These are phyloP conservation scores for Talaromyces sp. DNA, from an alignment of 2,329 filamentous ascomycete species.

Conservation along the genomic window DNA sequence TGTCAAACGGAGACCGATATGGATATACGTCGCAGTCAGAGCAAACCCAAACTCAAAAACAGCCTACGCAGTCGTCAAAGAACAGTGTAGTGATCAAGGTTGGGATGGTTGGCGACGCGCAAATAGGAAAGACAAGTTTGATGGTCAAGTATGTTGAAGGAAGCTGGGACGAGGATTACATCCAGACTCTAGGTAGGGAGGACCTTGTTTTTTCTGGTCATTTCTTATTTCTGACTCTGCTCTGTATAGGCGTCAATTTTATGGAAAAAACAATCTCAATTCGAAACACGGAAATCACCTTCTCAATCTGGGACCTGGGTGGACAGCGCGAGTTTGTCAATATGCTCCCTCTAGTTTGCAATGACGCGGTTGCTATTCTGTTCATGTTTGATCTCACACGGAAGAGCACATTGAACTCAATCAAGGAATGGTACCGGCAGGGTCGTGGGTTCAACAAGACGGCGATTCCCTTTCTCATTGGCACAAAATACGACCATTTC, in stretches of 20 bases:
- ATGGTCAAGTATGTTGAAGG: conserved; percentile 99
- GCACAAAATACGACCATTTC: conserved; percentile 98
- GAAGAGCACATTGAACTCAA: conserved; percentile 97
- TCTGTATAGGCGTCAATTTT: conserved; percentile 77
- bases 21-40: conserved; percentile 47
- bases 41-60: conserved; percentile 39
- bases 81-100: conserved; percentile 94
- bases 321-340: conserved; percentile 99
- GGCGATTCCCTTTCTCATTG: conserved; percentile 94
- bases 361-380: conserved; percentile 94
- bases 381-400: conserved; percentile 99
- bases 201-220: background rate
- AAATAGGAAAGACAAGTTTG: conserved; percentile 97
- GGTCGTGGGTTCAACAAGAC: conserved; percentile 99
- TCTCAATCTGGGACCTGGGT: conserved; percentile 98
- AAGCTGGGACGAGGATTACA: conserved; percentile 99
- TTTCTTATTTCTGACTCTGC: conserved; percentile 9
- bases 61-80: conserved; percentile 39
- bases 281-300: conserved; percentile 98
- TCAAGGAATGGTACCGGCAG: conserved; percentile 99
- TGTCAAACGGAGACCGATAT: conserved; percentile 44
- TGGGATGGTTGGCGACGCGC: conserved; percentile 97
- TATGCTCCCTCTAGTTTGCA: conserved; percentile 98
- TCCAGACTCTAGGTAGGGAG: conserved; percentile 79
- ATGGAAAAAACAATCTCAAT: conserved; percentile 99